These are phyloP conservation scores for Avena atlantica DNA, from an alignment of 176 grass and related monocot genomes.

Conservation along the genomic window DNA sequence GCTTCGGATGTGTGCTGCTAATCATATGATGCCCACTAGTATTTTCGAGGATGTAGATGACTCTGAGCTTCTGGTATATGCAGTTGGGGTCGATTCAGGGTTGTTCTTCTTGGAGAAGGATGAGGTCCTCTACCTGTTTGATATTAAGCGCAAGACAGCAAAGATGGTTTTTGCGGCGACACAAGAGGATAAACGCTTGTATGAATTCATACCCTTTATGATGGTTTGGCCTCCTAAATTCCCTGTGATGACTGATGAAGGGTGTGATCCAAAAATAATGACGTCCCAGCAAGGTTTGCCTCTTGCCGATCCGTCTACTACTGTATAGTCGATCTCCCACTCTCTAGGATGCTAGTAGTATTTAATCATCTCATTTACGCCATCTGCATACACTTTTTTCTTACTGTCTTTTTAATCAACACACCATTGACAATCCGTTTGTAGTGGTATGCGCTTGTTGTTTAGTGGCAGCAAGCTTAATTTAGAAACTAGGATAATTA, in stretches of 20 bases:
- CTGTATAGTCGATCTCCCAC: not conserved
- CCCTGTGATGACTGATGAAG: not conserved
- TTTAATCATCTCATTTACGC: not conserved
- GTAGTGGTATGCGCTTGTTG: no score
- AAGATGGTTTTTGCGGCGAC: not conserved
- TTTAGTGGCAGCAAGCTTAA: no score
- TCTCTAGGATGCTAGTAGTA: not conserved
- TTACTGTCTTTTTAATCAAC: no score
- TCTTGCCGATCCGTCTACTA: not conserved
- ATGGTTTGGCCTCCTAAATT: slow-evolving; percentile 12
- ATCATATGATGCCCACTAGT: not conserved
- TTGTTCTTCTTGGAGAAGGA: not conserved
- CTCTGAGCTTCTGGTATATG: not conserved
- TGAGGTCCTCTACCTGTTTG: not conserved
- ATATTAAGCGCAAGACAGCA: not conserved
- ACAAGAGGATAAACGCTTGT: not conserved
- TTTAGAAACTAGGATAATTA: no score
- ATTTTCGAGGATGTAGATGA: not conserved
- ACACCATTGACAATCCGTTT: no score
- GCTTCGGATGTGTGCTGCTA: not conserved
- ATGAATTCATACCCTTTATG: not conserved
- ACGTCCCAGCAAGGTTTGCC: not conserved
- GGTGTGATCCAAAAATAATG: not conserved
- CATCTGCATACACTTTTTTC: not conserved
- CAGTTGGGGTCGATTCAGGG: not conserved